Percentiles rank a stretch among this genome's conserved stretches.
Conservation (phyloP, 2,329 filamentous ascomycete species). For the Coniella vitis region DNA sequence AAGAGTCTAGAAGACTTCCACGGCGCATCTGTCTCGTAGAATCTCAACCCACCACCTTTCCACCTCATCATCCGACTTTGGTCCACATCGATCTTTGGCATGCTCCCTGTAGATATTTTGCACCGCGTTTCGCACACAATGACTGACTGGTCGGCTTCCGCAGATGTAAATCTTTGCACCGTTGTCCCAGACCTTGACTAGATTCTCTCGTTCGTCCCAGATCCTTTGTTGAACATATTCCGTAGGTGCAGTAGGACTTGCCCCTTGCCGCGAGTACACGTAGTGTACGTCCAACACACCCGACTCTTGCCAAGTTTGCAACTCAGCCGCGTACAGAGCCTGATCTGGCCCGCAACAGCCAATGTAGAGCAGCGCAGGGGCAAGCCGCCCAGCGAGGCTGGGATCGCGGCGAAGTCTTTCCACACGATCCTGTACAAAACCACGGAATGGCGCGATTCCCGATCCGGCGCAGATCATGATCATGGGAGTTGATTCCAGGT, state of each 20-base stretch:
- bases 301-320: constrained; percentile 18
- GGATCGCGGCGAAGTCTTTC: neutral
- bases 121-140: neutral
- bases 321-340: constrained; percentile 23
- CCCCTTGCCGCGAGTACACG: constrained; percentile 7
- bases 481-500: constrained; percentile 32
- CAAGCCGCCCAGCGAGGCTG: constrained; percentile 24
- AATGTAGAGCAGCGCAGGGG: constrained; percentile 33
- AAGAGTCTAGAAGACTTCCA: neutral
- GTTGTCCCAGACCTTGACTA: constrained; percentile 6
- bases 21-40: neutral
- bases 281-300: constrained; percentile 15
- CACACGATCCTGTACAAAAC: constrained; percentile 30
- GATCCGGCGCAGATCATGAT: constrained; percentile 46
- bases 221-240: constrained; percentile 15
- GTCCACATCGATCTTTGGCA: neutral
- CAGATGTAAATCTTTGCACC: constrained; percentile 16
- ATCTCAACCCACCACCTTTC: constrained; percentile 1
- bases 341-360: constrained; percentile 32
- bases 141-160: constrained; percentile 8
- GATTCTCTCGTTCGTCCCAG: constrained; percentile 16
- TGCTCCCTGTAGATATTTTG: constrained; percentile 1
- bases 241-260: neutral
- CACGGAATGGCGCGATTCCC: constrained; percentile 38
- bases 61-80: neutral